Conservation (phyloP, 768 basidiomycete genomes). For the Neoboletus magnificus region DNA sequence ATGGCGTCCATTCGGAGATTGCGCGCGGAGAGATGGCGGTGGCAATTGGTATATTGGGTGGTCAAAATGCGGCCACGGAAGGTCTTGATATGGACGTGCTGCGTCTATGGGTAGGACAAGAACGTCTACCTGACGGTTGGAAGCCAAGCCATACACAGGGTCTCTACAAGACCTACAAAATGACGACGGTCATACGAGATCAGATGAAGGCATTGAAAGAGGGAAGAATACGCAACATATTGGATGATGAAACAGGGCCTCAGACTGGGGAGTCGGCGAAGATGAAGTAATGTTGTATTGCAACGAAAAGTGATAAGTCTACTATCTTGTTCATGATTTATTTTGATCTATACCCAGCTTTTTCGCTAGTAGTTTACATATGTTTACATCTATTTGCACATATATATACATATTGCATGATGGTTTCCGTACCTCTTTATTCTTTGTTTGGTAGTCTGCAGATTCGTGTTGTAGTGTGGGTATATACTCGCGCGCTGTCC, state of each 20-base stretch:
- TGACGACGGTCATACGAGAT: slow-evolving; percentile 27
- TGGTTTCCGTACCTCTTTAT: not conserved
- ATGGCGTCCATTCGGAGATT: slow-evolving; percentile 51
- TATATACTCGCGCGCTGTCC: not conserved
- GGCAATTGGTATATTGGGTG: slow-evolving; percentile 48
- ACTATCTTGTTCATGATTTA: not conserved
- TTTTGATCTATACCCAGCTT: not conserved
- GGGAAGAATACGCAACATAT: slow-evolving; percentile 16
- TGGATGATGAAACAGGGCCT: slow-evolving; percentile 12
- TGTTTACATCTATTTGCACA: not conserved
- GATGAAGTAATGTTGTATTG: slow-evolving; percentile 10
- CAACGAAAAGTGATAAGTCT: not conserved
- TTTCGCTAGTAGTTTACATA: not conserved
- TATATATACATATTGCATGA: not conserved
- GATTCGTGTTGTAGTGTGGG: not conserved
- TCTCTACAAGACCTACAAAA: slow-evolving; percentile 29
- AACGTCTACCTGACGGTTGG: slow-evolving; percentile 47
- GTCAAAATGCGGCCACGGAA: slow-evolving; percentile 33
- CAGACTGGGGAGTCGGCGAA: slow-evolving; percentile 3
- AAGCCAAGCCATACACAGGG: slow-evolving; percentile 28
- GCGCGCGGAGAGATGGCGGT: slow-evolving; percentile 69
- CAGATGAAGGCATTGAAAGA: slow-evolving; percentile 25
- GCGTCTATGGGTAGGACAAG: slow-evolving; percentile 47
- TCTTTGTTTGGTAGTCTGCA: not conserved
- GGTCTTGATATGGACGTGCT: slow-evolving; percentile 48